Percentiles rank a stretch among this genome's conserved stretches.
phyloP scores from a whole-genome alignment of 2,329 filamentous ascomycete genomes.

The Colletotrichum sp. region DNA sequence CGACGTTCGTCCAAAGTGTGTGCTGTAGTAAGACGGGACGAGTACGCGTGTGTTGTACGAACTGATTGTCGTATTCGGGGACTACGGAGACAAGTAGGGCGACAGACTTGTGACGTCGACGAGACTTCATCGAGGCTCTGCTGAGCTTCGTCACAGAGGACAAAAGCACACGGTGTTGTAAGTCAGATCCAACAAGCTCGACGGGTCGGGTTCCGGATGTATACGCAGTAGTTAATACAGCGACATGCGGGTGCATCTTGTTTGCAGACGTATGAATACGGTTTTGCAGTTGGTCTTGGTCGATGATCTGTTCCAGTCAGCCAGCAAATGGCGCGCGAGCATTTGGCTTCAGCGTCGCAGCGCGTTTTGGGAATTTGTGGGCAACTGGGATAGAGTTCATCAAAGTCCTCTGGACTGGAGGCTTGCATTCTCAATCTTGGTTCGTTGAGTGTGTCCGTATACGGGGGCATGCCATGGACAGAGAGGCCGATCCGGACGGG shows the following conservation, averaged over 20 bases:
- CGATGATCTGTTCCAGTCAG: background rate
- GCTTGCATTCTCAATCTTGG: background rate
- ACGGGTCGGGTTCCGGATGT: background rate
- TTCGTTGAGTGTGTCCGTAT: background rate
- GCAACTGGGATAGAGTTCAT: constrained; percentile 13
- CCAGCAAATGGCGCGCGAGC: background rate
- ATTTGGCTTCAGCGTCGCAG: background rate
- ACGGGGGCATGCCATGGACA: background rate
- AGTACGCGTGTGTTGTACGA: background rate
- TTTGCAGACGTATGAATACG: background rate
- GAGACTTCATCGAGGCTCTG: background rate
- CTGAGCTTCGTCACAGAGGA: background rate
- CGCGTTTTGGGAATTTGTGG: background rate
- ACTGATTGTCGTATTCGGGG: background rate
- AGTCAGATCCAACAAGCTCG: background rate
- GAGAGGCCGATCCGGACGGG: background rate
- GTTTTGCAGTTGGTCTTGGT: background rate
- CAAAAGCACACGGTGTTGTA: background rate
- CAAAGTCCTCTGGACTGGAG: background rate
- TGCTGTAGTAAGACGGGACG: background rate
- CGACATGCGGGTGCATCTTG: background rate
- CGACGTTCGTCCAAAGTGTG: background rate
- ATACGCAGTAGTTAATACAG: background rate
- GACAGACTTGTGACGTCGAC: background rate
- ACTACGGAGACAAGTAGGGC: background rate